Evolutionary conservation across 2,329 filamentous ascomycete species (phyloP).

Genomic region (Neocatenulostroma microsporum): DNA sequence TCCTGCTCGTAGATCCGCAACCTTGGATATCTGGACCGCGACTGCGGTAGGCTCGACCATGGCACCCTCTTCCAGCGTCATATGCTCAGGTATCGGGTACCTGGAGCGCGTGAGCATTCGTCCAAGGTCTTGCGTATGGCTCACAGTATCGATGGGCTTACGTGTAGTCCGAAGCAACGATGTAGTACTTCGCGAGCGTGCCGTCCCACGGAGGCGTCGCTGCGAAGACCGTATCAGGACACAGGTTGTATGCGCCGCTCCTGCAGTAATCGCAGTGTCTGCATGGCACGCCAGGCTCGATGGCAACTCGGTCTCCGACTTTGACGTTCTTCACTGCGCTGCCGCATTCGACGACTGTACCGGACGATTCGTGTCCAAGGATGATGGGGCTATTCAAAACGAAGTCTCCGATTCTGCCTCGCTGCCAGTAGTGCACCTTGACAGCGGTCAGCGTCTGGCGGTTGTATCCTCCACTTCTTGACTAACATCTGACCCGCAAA

Average conservation of each 20-base stretch:
- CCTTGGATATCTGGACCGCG: constrained; percentile 39
- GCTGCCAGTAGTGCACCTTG: constrained; percentile 34
- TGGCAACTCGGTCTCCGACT: constrained; percentile 41
- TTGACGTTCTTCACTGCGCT: constrained; percentile 36
- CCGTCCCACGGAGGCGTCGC: constrained; percentile 44
- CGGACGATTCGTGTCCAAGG: constrained; percentile 42
- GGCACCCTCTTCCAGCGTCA: constrained; percentile 46
- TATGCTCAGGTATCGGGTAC: constrained; percentile 40
- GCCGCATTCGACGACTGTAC: constrained; percentile 35
- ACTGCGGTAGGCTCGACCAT: constrained; percentile 45
- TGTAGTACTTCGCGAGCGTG: constrained; percentile 45
- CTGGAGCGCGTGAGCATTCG: too few relatives aligned
- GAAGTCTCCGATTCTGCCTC: constrained; percentile 43
- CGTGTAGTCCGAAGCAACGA: constrained; percentile 37
- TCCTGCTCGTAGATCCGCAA: constrained; percentile 33
- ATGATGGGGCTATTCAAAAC: constrained; percentile 39
- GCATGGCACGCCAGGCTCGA: constrained; percentile 45
- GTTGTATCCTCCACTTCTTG: too few relatives aligned
- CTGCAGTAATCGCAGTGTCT: constrained; percentile 38
- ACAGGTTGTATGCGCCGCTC: constrained; percentile 87
- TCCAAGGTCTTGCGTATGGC: too few relatives aligned
- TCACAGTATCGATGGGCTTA: too few relatives aligned
- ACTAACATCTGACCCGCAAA: constrained; percentile 70
- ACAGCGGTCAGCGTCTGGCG: too few relatives aligned
- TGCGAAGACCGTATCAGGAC: constrained; percentile 46